Conservation (phyloP, 2,329 filamentous ascomycete genomes). For the Nemania sp. region DNA sequence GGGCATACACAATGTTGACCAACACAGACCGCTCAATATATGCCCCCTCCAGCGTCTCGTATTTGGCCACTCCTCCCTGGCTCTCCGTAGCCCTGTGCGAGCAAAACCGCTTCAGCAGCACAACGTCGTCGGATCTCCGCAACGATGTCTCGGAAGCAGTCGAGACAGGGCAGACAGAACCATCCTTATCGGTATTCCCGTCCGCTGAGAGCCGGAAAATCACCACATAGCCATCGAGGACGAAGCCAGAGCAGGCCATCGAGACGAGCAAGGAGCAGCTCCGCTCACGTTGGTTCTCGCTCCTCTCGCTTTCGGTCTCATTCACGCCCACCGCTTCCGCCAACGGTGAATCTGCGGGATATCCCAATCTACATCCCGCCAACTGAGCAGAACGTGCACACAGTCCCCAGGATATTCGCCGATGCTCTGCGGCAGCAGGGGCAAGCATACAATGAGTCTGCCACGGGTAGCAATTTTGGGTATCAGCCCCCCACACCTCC, state of each 20-base stretch:
- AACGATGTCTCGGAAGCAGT: conserved; percentile 16
- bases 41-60: conserved; percentile 1
- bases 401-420: conserved; percentile 14
- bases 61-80: not conserved
- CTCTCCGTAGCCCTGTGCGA: too few species aligned
- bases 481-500: conserved; percentile 10
- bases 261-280: conserved; percentile 17
- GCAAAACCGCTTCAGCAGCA: too few species aligned
- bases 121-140: not conserved
- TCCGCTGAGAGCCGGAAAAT: not conserved
- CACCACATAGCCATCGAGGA: conserved; percentile 7
- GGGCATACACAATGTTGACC: not conserved
- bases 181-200: conserved; percentile 7
- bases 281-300: not conserved
- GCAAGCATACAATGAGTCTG: conserved; percentile 5
- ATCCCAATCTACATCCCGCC: conserved; percentile 19
- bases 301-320: conserved; percentile 4
- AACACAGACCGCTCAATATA: conserved; percentile 9
- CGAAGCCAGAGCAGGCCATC: conserved; percentile 16
- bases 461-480: not conserved
- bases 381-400: conserved; percentile 3
- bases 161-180: conserved; percentile 6
- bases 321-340: conserved; percentile 10
- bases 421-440: conserved; percentile 16
- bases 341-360: conserved; percentile 2